phyloP scores from a whole-genome alignment of 2,329 filamentous ascomycete species.

The Fusarium denticulatum region DNA sequence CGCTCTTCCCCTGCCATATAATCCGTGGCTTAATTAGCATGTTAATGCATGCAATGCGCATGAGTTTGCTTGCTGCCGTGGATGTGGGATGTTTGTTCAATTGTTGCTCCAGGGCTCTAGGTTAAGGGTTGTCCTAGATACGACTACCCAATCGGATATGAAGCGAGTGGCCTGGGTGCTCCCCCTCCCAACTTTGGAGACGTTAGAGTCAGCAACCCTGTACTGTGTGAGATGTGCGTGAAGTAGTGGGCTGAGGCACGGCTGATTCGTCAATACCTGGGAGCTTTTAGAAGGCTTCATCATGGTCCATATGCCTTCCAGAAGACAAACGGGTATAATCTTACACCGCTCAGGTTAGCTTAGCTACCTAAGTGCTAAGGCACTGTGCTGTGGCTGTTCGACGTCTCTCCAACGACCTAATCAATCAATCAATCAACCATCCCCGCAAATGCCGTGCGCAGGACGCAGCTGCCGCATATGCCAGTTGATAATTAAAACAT shows the following conservation, averaged over 20 bases:
- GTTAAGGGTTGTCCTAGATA: slow-evolving; percentile 38
- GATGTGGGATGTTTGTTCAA: slow-evolving; percentile 45
- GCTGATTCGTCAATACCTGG: slow-evolving; percentile 27
- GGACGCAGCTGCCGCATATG: slow-evolving; percentile 21
- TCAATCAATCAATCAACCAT: neutral
- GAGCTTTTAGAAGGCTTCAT: slow-evolving; percentile 7
- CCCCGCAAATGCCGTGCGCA: slow-evolving; percentile 12
- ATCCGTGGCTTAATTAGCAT: slow-evolving; percentile 23
- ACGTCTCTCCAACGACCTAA: neutral
- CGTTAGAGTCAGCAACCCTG: slow-evolving; percentile 29
- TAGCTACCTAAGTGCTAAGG: neutral
- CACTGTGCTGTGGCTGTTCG: neutral
- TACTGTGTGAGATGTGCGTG: slow-evolving; percentile 36
- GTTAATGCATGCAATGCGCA: slow-evolving; percentile 45
- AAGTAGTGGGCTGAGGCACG: slow-evolving; percentile 29
- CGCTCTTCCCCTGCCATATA: slow-evolving; percentile 32
- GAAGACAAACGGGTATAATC: slow-evolving; percentile 5
- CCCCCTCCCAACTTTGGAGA: slow-evolving; percentile 21
- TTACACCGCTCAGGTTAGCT: slow-evolving; percentile 14
- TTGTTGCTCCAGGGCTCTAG: slow-evolving; percentile 40
- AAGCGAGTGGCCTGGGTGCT: slow-evolving; percentile 22
- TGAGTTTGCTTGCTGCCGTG: slow-evolving; percentile 39
- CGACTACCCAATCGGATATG: slow-evolving; percentile 41
- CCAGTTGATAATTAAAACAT: slow-evolving; percentile 25
- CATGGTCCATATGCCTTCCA: slow-evolving; percentile 23